These are phyloP conservation scores for Umbilicus rupestris DNA, from an alignment of 164 flowering plant genomes.

Conservation along the genomic window DNA sequence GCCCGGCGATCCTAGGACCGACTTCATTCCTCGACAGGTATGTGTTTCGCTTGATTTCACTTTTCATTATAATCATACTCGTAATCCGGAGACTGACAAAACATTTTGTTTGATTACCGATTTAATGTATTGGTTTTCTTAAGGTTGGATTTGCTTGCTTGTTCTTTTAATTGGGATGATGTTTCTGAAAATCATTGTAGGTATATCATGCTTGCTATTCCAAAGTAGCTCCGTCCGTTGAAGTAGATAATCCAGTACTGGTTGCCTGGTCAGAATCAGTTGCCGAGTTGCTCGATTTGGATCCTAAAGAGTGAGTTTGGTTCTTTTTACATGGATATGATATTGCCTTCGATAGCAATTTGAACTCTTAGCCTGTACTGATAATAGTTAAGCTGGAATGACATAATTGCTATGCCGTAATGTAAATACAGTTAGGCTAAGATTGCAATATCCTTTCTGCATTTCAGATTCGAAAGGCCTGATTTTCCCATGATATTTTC, in stretches of 20 bases:
- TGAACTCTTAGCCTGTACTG: too few species aligned
- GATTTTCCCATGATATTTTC: conserved; percentile 79
- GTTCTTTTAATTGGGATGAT: too few species aligned
- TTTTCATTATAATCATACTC: too few species aligned
- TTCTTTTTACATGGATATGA: background rate
- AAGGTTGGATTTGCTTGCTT: too few species aligned
- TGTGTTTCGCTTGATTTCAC: background rate
- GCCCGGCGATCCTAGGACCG: conserved; percentile 75
- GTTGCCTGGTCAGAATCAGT: conserved; percentile 91
- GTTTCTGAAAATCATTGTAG: conserved; percentile 23
- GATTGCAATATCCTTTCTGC: background rate
- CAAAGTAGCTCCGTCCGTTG: conserved; percentile 76
- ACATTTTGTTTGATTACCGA: too few species aligned
- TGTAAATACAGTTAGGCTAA: background rate
- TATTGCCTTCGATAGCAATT: too few species aligned
- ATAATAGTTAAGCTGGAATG: background rate
- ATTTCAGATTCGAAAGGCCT: conserved; percentile 75
- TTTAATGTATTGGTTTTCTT: too few species aligned
- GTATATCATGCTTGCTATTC: conserved; percentile 88
- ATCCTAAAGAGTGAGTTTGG: conserved; percentile 74
- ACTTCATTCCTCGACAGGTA: conserved; percentile 73
- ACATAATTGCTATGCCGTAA: background rate
- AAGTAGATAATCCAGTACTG: conserved; percentile 84
- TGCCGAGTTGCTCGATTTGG: conserved; percentile 79
- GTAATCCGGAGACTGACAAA: background rate